These are phyloP conservation scores for Trametes gibbosa DNA, from an alignment of 768 basidiomycete genomes.

Conservation along the genomic window DNA sequence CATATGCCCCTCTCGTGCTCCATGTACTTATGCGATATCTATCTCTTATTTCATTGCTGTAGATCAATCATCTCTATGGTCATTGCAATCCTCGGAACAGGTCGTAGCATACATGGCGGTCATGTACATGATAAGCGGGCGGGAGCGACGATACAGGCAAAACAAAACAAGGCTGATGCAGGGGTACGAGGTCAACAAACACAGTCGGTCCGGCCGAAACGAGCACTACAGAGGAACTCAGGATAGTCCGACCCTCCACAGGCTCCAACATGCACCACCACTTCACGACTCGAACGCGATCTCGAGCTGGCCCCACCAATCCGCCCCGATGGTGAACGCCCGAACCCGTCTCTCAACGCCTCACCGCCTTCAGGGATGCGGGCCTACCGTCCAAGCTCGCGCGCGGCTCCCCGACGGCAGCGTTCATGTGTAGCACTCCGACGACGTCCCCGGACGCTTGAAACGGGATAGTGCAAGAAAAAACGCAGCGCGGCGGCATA, in stretches of 20 bases:
- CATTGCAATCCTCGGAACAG: background rate
- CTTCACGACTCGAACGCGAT: background rate
- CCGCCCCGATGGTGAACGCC: background rate
- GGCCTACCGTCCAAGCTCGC: background rate
- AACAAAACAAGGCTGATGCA: background rate
- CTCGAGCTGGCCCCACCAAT: background rate
- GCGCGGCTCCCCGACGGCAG: background rate
- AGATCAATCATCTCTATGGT: background rate
- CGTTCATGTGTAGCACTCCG: background rate
- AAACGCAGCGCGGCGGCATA: background rate
- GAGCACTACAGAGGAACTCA: background rate
- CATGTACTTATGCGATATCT: no score
- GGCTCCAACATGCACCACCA: no score
- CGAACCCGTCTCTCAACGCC: background rate
- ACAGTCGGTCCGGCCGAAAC: constrained; percentile 3
- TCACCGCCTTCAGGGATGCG: background rate
- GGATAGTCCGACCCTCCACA: background rate
- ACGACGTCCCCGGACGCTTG: background rate
- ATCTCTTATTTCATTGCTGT: background rate
- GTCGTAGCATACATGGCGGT: constrained; percentile 13
- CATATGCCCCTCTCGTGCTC: background rate
- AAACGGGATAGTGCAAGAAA: background rate
- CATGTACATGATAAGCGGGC: background rate
- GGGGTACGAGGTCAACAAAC: background rate
- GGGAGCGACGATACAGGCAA: background rate